These are phyloP conservation scores for Fusarium chaquense DNA, from an alignment of 2,329 filamentous ascomycete genomes.

Conservation along the genomic window DNA sequence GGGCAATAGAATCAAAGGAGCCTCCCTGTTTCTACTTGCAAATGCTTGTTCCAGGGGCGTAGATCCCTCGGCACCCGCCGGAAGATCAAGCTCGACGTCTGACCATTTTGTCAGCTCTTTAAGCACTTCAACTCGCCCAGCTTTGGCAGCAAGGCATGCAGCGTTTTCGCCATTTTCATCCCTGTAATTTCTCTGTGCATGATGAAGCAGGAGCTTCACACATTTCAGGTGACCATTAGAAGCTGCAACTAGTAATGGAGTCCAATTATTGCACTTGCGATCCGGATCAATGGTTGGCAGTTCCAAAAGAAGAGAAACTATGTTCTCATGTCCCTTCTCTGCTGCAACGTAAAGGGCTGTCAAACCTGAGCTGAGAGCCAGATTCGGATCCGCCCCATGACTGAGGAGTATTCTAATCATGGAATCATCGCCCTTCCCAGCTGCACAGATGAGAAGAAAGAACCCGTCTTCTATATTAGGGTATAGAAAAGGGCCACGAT, in stretches of 20 bases:
- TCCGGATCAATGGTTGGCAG: rapidly evolving
- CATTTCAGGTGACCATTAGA: rapidly evolving
- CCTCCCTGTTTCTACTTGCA: rapidly evolving
- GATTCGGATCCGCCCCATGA: neutral
- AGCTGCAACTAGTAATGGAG: neutral
- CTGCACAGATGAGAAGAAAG: rapidly evolving
- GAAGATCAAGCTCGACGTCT: neutral
- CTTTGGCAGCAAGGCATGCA: neutral
- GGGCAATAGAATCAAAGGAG: neutral
- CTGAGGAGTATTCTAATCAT: neutral
- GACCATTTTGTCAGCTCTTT: neutral
- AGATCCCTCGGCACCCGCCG: rapidly evolving
- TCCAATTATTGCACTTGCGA: neutral
- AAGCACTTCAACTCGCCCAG: neutral
- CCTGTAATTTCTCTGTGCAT: neutral
- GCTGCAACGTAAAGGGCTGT: neutral
- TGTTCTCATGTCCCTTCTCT: rapidly evolving
- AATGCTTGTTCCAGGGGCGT: neutral
- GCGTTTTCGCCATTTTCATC: neutral
- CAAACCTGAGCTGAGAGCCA: rapidly evolving
- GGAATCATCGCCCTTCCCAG: rapidly evolving
- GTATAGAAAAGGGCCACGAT: too few species aligned
- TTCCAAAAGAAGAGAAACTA: neutral
- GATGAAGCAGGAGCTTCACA: rapidly evolving
- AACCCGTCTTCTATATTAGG: too few species aligned